Evolutionary conservation across 495 filamentous ascomycete species (phyloP).

Genomic region (Aspergillus olivimuriae): DNA sequence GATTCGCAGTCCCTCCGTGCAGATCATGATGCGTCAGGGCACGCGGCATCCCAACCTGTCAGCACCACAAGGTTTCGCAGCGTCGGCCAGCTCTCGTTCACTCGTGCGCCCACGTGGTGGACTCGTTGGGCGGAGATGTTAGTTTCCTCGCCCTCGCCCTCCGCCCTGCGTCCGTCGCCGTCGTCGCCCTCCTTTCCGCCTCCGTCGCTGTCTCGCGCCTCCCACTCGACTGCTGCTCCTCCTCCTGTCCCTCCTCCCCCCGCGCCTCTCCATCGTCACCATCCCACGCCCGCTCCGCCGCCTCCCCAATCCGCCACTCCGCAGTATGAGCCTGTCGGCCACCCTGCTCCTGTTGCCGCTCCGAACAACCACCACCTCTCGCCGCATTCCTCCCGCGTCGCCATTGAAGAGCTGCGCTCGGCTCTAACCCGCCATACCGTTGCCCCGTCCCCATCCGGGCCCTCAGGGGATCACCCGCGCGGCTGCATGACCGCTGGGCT

Average conservation of each 20-base stretch:
- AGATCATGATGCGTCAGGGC: constrained; percentile 23
- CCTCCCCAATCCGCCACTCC: neutral
- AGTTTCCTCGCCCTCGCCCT: constrained; percentile 43
- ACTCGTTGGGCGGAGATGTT: constrained; percentile 39
- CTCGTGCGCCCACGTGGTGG: constrained; percentile 42
- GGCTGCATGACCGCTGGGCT: constrained; percentile 32
- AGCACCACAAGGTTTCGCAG: constrained; percentile 29
- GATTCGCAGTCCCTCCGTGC: constrained; percentile 4
- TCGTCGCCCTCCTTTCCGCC: constrained; percentile 24
- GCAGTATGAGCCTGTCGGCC: constrained; percentile 31
- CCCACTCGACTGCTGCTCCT: constrained; percentile 17
- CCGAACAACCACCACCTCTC: constrained; percentile 19
- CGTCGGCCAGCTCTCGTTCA: constrained; percentile 30
- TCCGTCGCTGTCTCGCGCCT: constrained; percentile 20
- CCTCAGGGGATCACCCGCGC: constrained; percentile 32
- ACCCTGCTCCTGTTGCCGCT: constrained; percentile 21
- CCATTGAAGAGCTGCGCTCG: constrained; percentile 44
- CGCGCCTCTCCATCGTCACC: neutral
- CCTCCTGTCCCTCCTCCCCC: constrained; percentile 11
- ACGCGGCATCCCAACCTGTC: constrained; percentile 8
- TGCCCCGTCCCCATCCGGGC: constrained; percentile 31
- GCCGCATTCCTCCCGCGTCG: constrained; percentile 35
- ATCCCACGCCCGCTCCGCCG: neutral
- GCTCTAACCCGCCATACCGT: constrained; percentile 41
- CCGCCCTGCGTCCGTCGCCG: constrained; percentile 30